Conservation (phyloP, 768 basidiomycete species). For the Suillus subalutaceus region DNA sequence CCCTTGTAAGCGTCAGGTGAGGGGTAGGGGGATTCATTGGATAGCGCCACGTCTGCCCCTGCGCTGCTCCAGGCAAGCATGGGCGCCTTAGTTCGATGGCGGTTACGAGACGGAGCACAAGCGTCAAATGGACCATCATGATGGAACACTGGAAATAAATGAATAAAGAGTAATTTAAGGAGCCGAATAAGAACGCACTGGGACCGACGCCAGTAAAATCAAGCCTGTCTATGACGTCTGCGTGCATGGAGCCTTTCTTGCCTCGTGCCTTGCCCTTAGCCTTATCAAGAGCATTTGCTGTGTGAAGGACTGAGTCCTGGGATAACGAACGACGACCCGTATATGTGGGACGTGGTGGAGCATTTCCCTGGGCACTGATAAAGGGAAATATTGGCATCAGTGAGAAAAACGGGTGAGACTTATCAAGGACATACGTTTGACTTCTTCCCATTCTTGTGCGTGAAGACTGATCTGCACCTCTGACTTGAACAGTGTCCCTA, state of each 20-base stretch:
- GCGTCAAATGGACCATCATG: constrained; percentile 94
- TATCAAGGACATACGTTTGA: constrained; percentile 47
- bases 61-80: constrained; percentile 73
- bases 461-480: constrained; percentile 44
- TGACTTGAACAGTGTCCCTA: constrained; percentile 67
- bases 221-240: constrained; percentile 88
- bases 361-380: constrained; percentile 20
- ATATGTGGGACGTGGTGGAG: constrained; percentile 27
- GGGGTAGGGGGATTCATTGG: constrained; percentile 53
- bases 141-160: constrained; percentile 70
- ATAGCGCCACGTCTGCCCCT: constrained; percentile 43
- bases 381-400: constrained; percentile 34
- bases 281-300: constrained; percentile 45
- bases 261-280: constrained; percentile 49
- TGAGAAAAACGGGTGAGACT: constrained; percentile 19
- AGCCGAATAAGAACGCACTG: constrained; percentile 52
- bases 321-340: constrained; percentile 51
- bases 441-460: constrained; percentile 56
- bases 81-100: constrained; percentile 76
- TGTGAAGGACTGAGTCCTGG: constrained; percentile 47
- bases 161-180: neutral
- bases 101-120: constrained; percentile 88
- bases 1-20: constrained; percentile 42
- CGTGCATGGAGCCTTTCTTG: constrained; percentile 80
- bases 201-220: constrained; percentile 85